Conservation (phyloP, 352 stramenopile species). For the Peronospora tabacina region DNA sequence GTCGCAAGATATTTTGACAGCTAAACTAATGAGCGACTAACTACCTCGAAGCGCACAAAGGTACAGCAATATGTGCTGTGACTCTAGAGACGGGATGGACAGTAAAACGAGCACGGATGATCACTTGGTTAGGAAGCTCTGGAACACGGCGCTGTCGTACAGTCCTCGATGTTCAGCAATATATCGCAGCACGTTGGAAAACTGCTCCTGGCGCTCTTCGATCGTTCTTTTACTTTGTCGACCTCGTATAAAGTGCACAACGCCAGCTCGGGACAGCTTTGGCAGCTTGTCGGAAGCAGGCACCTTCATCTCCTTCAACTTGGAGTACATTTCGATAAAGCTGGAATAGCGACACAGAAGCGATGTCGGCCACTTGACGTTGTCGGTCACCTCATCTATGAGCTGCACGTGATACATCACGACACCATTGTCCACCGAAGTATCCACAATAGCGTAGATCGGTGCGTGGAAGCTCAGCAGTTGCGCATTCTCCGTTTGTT, state of each 20-base stretch:
- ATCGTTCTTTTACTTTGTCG: slow-evolving; percentile 40
- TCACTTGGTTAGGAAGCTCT: slow-evolving; percentile 34
- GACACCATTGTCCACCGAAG: slow-evolving; percentile 27
- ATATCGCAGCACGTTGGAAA: slow-evolving; percentile 41
- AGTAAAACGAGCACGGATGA: neutral
- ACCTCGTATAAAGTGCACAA: slow-evolving; percentile 43
- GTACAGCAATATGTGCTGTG: slow-evolving; percentile 23
- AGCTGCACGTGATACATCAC: slow-evolving; percentile 39
- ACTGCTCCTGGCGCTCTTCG: slow-evolving; percentile 37
- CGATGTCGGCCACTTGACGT: slow-evolving; percentile 25
- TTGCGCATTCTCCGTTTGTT: slow-evolving; percentile 5
- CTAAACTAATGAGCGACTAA: slow-evolving; percentile 13
- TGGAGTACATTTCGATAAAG: slow-evolving; percentile 46
- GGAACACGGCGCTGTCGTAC: slow-evolving; percentile 36
- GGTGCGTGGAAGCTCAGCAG: neutral
- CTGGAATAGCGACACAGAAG: slow-evolving; percentile 41
- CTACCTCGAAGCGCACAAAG: slow-evolving; percentile 7
- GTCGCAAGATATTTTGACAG: neutral
- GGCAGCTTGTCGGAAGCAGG: slow-evolving; percentile 29
- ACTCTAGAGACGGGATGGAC: neutral
- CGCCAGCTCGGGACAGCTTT: slow-evolving; percentile 27
- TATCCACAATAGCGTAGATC: slow-evolving; percentile 31
- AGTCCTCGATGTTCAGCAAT: slow-evolving; percentile 36
- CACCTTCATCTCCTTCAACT: slow-evolving; percentile 32
- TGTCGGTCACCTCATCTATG: slow-evolving; percentile 22